Conservation (phyloP, 2,329 filamentous ascomycete species). For the Exserohilum rostratum region DNA sequence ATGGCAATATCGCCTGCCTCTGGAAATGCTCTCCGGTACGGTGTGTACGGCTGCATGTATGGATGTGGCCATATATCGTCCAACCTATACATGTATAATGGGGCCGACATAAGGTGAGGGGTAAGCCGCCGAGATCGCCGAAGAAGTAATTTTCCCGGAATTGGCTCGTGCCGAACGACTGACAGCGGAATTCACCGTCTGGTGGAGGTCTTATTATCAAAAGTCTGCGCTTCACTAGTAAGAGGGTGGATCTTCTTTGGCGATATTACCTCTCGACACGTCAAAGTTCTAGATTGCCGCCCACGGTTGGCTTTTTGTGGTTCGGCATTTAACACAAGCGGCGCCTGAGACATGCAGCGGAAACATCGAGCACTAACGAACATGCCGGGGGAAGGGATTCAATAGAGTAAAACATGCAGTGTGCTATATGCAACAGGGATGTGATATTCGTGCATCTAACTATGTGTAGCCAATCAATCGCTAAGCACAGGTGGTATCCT, state of each 20-base stretch:
- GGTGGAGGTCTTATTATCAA: not conserved
- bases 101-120: constrained; percentile 12
- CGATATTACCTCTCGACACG: not conserved
- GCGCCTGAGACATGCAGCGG: not conserved
- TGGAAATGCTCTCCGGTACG: not conserved
- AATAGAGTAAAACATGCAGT: constrained; percentile 5
- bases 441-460: constrained; percentile 31
- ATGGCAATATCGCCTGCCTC: not conserved
- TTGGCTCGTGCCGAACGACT: constrained; percentile 2
- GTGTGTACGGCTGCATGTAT: not conserved
- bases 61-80: not conserved
- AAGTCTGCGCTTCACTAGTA: constrained; percentile 2
- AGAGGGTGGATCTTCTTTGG: not conserved
- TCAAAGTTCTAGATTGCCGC: not conserved
- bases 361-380: not conserved
- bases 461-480: constrained; percentile 22
- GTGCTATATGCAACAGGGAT: constrained; percentile 10
- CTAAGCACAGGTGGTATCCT: constrained; percentile 26
- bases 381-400: not conserved
- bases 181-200: constrained; percentile 10
- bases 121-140: constrained; percentile 14
- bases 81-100: constrained; percentile 7
- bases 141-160: constrained; percentile 10
- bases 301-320: too few species aligned
- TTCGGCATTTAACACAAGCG: too few species aligned